Conservation (phyloP, 192 early-diverging fungal genomes). For the Rhizophagus clarus region DNA sequence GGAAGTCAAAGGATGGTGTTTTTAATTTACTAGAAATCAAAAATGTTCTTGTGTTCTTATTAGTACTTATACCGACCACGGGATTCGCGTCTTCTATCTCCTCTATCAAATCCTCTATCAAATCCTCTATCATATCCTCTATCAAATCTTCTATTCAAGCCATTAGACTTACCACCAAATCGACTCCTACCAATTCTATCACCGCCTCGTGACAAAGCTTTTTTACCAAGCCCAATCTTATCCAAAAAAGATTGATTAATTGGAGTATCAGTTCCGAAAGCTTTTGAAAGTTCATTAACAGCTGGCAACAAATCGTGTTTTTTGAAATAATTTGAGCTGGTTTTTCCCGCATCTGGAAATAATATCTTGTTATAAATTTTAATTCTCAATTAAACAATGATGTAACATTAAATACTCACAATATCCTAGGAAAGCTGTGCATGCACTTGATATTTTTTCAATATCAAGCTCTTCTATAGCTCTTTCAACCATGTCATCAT, state of each 20-base stretch:
- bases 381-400: background rate
- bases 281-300: slow-evolving; percentile 21
- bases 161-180: background rate
- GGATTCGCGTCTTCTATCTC: background rate
- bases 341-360: slow-evolving; percentile 27
- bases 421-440: slow-evolving; percentile 63
- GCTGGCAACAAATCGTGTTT: slow-evolving; percentile 33
- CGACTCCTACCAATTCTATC: background rate
- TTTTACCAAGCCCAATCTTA: background rate
- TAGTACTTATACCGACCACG: background rate
- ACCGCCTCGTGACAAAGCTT: background rate
- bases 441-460: slow-evolving; percentile 56
- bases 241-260: slow-evolving; percentile 10
- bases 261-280: slow-evolving; percentile 35
- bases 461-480: slow-evolving; percentile 48
- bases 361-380: background rate
- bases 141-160: background rate
- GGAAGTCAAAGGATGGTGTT: too few species aligned
- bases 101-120: background rate
- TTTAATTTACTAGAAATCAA: too few species aligned
- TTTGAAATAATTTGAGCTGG: slow-evolving; percentile 24
- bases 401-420: slow-evolving; percentile 49
- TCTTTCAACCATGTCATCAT: slow-evolving; percentile 34
- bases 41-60: background rate
- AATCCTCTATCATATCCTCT: background rate